Evolutionary conservation across 2,329 filamentous ascomycete genomes (phyloP).

Genomic region (Neonectria sp.): DNA sequence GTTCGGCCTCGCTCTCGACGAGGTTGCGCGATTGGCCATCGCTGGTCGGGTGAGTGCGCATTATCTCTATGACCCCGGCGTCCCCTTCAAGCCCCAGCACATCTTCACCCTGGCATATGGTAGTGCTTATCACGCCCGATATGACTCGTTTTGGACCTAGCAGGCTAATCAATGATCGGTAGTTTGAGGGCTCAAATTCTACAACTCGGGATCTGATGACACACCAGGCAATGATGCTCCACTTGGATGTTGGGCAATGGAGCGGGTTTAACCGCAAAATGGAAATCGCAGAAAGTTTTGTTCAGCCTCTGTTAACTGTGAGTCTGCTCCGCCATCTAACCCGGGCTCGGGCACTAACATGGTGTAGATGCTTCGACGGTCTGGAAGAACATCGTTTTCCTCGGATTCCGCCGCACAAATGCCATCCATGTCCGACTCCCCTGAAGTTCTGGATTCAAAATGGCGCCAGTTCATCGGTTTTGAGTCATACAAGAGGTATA

Average conservation of each 20-base stretch:
- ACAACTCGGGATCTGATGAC: constrained; percentile 37
- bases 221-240: constrained; percentile 43
- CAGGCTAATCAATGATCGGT: background rate
- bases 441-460: constrained; percentile 40
- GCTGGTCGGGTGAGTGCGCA: constrained; percentile 35
- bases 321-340: constrained; percentile 16
- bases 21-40: constrained; percentile 34
- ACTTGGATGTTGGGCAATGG: constrained; percentile 44
- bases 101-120: background rate
- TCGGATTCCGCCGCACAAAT: constrained; percentile 34
- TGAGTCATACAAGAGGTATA: constrained; percentile 44
- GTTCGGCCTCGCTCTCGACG: constrained; percentile 43
- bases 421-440: constrained; percentile 33
- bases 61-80: background rate
- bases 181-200: constrained; percentile 35
- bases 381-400: constrained; percentile 39
- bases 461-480: constrained; percentile 38
- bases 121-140: background rate
- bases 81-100: background rate
- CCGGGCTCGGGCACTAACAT: constrained; percentile 6
- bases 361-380: constrained; percentile 41
- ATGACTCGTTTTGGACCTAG: background rate
- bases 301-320: constrained; percentile 38
- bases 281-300: constrained; percentile 38
- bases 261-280: constrained; percentile 42